Evolutionary conservation across 352 stramenopile genomes (phyloP), one percentile per base, ranked within the genome.

Genomic region (Globisporangium orthogonon): DNA sequence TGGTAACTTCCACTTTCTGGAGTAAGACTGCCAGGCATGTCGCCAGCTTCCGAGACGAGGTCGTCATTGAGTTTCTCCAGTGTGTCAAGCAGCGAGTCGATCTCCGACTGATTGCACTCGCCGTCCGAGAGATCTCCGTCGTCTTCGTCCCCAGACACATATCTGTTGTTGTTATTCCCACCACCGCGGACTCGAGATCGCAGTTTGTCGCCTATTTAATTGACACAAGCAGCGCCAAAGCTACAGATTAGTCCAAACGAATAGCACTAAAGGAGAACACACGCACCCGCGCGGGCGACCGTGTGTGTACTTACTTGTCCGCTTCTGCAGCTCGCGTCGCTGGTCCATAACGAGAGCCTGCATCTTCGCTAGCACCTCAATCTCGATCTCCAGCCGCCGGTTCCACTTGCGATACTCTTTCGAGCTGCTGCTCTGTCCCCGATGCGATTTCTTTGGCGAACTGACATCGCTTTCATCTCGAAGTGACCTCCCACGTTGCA

Each of bases 301-400:
- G 10, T 37, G 33, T 37, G 6, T 9, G 33, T 9, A 0, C 1
- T 11, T 46, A 46, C 40, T 15, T 46, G 40, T 70, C 56, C 83
- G 78, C n/a, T 72, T 70, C 29, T 64, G 73, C 5, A 90, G 58
- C 15, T 74, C 65, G 52, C 75, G 69, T 9, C 73, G 76, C 52
- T 90, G 71, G 35, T 70, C 78, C 3, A 61, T 28, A 15, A 87
- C 54, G 14, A 86, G 43, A 35, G 54, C 51, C 28, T 56, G 56
- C n/a, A 70, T 76, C 43, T 87, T 86, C 2, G 62, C 50, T 7
- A 90, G 56, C 11, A 90, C 52, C 33, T 65, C 50, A 11, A 70
- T 60, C 54, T 90, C 80, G 17, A 78, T 67, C 29, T 68, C 55
- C 0, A 90, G 37, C 7, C 80, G 71, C 45, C 74, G 57, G 10